A percentile compares a stretch with the other conserved stretches of the same genome.
Evolutionary conservation across 805 yeast species (phyloP).

Genomic region (Sugiyamaella lignohabitans): DNA sequence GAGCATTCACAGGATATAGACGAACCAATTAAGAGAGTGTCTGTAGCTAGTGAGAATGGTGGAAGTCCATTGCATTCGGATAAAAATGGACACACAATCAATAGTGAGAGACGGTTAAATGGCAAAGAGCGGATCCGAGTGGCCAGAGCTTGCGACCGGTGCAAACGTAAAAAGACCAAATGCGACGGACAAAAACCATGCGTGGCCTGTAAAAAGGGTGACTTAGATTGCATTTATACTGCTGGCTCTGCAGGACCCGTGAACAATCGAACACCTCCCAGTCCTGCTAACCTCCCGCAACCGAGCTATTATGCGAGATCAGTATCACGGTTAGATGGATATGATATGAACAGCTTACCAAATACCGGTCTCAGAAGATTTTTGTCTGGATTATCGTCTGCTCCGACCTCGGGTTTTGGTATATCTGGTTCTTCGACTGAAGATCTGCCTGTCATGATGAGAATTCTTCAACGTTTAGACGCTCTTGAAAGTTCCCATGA

Average conservation of each 20-base stretch:
- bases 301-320: conserved; percentile 2
- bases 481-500: not conserved
- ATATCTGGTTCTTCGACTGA: not conserved
- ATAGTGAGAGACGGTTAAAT: not conserved
- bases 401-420: not conserved
- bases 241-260: not conserved
- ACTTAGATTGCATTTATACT: conserved; percentile 19
- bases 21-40: too few species aligned
- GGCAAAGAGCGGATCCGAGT: conserved; percentile 28
- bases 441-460: conserved; percentile 1
- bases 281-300: too few species aligned
- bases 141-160: conserved; percentile 49
- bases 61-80: not conserved
- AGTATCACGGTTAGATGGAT: conserved; percentile 1
- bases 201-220: conserved; percentile 38
- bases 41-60: too few species aligned
- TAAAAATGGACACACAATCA: not conserved
- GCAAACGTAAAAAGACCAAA: conserved; percentile 50
- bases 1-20: too few species aligned
- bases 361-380: not conserved
- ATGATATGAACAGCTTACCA: not conserved
- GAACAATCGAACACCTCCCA: not conserved
- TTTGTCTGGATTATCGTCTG: not conserved
- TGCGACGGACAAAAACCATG: conserved; percentile 53
- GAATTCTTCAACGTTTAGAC: conserved; percentile 3